phyloP scores from a whole-genome alignment of 208 protist species.

The Leishmania major region DNA sequence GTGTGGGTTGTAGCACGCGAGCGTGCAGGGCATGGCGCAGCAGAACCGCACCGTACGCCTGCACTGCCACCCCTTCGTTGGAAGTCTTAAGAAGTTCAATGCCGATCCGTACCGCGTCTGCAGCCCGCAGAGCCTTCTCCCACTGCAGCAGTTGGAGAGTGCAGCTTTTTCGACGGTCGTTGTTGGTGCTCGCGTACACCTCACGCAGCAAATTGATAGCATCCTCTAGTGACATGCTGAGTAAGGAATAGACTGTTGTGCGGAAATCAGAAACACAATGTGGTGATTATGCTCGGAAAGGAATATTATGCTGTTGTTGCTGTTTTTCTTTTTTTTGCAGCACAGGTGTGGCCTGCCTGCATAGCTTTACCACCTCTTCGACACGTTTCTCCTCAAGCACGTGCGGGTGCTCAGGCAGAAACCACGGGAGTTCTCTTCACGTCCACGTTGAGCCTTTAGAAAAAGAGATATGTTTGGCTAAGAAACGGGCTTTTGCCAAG shows the following conservation, averaged over 20 bases:
- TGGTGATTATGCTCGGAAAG: neutral
- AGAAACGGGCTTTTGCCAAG: neutral
- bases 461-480: neutral
- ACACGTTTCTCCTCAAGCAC: neutral
- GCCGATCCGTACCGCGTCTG: constrained; percentile 46
- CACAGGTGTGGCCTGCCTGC: neutral
- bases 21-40: constrained; percentile 53
- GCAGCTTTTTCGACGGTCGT: constrained; percentile 38
- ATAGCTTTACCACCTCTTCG: neutral
- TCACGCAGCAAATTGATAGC: constrained; percentile 39
- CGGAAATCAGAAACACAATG: neutral
- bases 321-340: neutral
- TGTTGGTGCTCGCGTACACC: constrained; percentile 51
- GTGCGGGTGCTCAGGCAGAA: neutral
- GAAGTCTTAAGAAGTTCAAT: constrained; percentile 55
- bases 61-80: constrained; percentile 50
- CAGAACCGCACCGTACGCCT: constrained; percentile 83
- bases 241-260: neutral
- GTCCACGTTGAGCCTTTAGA: neutral
- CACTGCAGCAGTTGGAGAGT: constrained; percentile 54
- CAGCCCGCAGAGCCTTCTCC: constrained; percentile 49
- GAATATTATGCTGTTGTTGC: neutral
- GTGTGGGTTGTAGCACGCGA: constrained; percentile 20
- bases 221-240: constrained; percentile 30
- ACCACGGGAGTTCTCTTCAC: neutral